These are phyloP conservation scores for Flaveria robusta DNA, from an alignment of 129 eudicot species.

Conservation along the genomic window DNA sequence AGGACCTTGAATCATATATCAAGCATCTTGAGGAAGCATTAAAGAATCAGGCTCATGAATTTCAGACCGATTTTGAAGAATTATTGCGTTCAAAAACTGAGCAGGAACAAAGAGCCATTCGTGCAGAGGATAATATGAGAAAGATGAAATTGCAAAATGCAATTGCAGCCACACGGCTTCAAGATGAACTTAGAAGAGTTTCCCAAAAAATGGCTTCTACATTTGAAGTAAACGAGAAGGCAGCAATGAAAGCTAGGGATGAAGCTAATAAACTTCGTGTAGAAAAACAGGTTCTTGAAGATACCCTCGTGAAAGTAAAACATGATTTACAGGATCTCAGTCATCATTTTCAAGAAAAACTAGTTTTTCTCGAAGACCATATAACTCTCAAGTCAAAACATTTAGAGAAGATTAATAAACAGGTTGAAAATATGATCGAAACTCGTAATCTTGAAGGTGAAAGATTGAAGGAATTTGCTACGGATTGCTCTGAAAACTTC, in stretches of 20 bases:
- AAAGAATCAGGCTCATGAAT: constrained; percentile 61
- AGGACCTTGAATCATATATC: constrained; percentile 54
- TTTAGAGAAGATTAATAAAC: constrained; percentile 41
- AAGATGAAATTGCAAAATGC: constrained; percentile 72
- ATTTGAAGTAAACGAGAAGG: constrained; percentile 74
- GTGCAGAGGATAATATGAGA: constrained; percentile 71
- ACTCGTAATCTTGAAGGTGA: constrained; percentile 43
- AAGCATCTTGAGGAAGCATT: constrained; percentile 68
- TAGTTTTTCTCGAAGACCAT: constrained; percentile 43
- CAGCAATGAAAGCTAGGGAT: constrained; percentile 55
- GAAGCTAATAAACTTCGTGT: constrained; percentile 69
- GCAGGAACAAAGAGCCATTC: constrained; percentile 75
- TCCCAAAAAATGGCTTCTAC: constrained; percentile 74
- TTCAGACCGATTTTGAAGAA: constrained; percentile 68
- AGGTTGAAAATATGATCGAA: constrained; percentile 43
- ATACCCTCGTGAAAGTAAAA: constrained; percentile 47
- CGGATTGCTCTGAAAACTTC: constrained; percentile 50
- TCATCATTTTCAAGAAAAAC: constrained; percentile 50
- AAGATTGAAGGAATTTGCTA: constrained; percentile 50
- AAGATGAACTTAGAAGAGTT: constrained; percentile 76
- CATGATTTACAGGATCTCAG: constrained; percentile 45
- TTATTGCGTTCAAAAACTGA: constrained; percentile 59
- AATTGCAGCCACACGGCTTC: constrained; percentile 71
- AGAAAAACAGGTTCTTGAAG: constrained; percentile 61
- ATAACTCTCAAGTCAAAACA: constrained; percentile 44